These are phyloP conservation scores for Cutaneotrichosporon cyanovorans DNA, from an alignment of 1,284 basidiomycete genomes.

Conservation along the genomic window DNA sequence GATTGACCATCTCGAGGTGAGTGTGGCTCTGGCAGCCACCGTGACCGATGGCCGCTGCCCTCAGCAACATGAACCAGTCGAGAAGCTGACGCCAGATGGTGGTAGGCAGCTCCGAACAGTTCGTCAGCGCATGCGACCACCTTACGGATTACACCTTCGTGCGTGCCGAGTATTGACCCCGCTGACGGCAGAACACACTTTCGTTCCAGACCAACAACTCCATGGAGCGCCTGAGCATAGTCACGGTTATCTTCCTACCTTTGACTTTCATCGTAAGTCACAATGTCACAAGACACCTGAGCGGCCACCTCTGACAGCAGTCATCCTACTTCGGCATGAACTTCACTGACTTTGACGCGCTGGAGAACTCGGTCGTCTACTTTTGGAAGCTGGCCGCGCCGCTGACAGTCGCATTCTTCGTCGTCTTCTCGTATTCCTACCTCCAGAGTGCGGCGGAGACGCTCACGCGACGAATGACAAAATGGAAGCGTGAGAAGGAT, in stretches of 20 bases:
- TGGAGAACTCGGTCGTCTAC: conserved; percentile 32
- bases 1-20: conserved; percentile 42
- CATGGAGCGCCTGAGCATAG: conserved; percentile 45
- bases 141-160: conserved; percentile 44
- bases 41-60: too few relatives aligned
- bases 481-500: not conserved
- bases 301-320: not conserved
- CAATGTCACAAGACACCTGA: not conserved
- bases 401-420: conserved; percentile 38
- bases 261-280: conserved; percentile 22
- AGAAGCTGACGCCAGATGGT: conserved; percentile 22
- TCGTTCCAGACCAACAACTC: conserved; percentile 44
- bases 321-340: conserved; percentile 40
- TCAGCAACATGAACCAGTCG: too few relatives aligned
- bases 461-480: conserved; percentile 18
- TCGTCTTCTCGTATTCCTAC: conserved; percentile 41
- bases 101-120: conserved; percentile 41
- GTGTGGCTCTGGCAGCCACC: not conserved
- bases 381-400: conserved; percentile 45
- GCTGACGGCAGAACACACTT: conserved; percentile 25
- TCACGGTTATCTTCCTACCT: conserved; percentile 45
- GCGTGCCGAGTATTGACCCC: conserved; percentile 12
- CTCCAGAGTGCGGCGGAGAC: conserved; percentile 29
- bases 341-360: conserved; percentile 32
- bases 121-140: conserved; percentile 42